Evolutionary conservation across 106 monocot species (phyloP).

Genomic region (Dendrobium chrysotoxum): DNA sequence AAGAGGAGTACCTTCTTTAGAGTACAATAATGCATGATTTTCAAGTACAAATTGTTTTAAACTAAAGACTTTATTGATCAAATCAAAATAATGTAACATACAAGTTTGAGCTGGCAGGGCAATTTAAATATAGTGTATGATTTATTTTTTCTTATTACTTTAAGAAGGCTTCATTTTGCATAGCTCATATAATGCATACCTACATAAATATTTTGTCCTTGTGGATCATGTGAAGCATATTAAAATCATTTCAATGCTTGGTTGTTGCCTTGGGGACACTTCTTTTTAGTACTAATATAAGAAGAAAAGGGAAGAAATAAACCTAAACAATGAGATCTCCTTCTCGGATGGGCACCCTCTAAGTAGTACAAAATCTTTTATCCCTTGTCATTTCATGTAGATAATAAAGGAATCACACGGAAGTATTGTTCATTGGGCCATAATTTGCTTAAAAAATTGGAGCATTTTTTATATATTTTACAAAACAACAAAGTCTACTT

Average conservation of each 20-base stretch:
- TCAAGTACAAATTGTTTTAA: too few species aligned
- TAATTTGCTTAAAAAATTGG: background rate
- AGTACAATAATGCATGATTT: too few species aligned
- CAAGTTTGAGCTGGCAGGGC: background rate
- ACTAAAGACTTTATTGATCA: too few species aligned
- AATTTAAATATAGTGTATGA: background rate
- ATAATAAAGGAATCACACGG: background rate
- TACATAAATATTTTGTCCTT: background rate
- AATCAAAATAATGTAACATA: background rate
- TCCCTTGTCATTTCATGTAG: background rate
- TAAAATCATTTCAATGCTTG: background rate
- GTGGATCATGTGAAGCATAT: background rate
- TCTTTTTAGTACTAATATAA: background rate
- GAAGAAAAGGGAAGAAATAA: background rate
- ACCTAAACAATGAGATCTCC: background rate
- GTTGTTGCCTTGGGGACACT: background rate
- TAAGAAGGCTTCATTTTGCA: background rate
- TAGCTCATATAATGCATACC: background rate
- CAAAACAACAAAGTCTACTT: background rate
- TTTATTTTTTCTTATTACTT: background rate
- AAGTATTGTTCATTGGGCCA: background rate
- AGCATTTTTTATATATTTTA: background rate
- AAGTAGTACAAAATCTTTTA: background rate
- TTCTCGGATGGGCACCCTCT: background rate
- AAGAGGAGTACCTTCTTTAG: too few species aligned